Conservation (phyloP, 2,329 filamentous ascomycete species). For the Podosphaera leucotricha region DNA sequence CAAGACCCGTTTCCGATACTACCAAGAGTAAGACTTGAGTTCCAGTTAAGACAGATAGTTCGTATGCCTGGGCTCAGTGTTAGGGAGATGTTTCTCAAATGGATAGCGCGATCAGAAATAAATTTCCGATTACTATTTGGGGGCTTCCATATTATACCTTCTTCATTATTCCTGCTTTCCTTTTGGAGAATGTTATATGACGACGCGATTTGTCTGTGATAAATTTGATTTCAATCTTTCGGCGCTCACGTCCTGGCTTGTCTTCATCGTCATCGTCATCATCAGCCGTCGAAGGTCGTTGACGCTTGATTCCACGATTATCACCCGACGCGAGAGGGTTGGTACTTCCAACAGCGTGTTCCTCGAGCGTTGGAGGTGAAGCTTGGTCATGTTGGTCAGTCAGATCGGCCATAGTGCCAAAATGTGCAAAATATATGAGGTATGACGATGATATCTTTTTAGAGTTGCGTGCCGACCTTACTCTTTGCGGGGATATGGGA, state of each 20-base stretch:
- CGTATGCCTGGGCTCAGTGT: slow-evolving; percentile 49
- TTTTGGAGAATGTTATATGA: slow-evolving; percentile 98
- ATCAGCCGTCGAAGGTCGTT: slow-evolving; percentile 59
- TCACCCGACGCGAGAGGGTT: slow-evolving; percentile 31
- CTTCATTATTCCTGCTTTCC: slow-evolving; percentile 99
- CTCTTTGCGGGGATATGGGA: slow-evolving; percentile 15
- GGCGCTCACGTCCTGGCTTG: slow-evolving; percentile 88
- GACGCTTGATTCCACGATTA: slow-evolving; percentile 71
- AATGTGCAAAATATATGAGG: slow-evolving; percentile 6
- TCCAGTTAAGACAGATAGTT: slow-evolving; percentile 87
- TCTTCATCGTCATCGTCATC: slow-evolving; percentile 96
- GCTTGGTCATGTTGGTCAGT: slow-evolving; percentile 55
- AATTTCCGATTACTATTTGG: not conserved
- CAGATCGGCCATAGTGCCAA: slow-evolving; percentile 48
- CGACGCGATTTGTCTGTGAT: slow-evolving; percentile 98
- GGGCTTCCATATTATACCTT: slow-evolving; percentile 43
- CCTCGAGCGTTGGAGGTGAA: slow-evolving; percentile 51
- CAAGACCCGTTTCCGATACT: slow-evolving; percentile 87
- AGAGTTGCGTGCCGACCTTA: slow-evolving; percentile 16
- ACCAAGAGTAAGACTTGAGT: slow-evolving; percentile 93
- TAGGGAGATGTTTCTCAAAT: slow-evolving; percentile 2
- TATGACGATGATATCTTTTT: slow-evolving; percentile 17
- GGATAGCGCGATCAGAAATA: not conserved
- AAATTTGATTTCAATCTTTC: slow-evolving; percentile 99
- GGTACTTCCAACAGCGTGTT: slow-evolving; percentile 54